phyloP scores from a whole-genome alignment of 2,329 filamentous ascomycete species.

The Hypoxylon sp. region DNA sequence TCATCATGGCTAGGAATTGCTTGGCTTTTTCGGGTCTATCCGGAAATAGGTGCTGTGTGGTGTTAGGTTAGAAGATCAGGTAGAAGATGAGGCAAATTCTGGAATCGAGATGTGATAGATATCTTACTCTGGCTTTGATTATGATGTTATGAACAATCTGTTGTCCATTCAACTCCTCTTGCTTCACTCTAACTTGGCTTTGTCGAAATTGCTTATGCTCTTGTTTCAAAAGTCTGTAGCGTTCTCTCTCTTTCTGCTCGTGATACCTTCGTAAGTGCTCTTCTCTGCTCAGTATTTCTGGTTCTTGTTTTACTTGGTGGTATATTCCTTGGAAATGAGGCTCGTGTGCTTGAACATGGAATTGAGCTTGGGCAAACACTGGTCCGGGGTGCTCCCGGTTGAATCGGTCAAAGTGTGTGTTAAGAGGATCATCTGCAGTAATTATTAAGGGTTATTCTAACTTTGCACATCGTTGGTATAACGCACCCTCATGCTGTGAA shows the following conservation, averaged over 20 bases:
- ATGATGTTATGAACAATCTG: not conserved
- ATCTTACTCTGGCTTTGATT: conserved; percentile 18
- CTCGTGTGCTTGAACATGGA: not conserved
- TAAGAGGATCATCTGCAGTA: not conserved
- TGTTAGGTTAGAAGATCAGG: conserved; percentile 16
- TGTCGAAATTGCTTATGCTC: not conserved
- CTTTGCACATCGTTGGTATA: conserved; percentile 14
- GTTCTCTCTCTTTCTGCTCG: conserved; percentile 9
- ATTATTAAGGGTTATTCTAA: not conserved
- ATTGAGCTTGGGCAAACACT: not conserved
- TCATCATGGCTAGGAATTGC: conserved; percentile 20
- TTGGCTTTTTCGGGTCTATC: conserved; percentile 17
- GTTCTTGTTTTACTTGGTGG: conserved; percentile 1
- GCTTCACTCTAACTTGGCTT: conserved; percentile 7
- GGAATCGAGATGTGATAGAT: not conserved
- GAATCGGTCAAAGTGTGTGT: not conserved
- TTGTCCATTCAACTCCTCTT: not conserved
- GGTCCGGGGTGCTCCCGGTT: not conserved
- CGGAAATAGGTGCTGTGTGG: conserved; percentile 25
- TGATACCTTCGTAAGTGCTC: not conserved
- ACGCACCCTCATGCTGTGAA: not conserved
- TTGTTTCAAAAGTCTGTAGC: not conserved
- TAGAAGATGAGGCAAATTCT: conserved; percentile 8
- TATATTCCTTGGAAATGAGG: conserved; percentile 1
- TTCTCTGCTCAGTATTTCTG: no score